These are phyloP conservation scores for Nyssa sinensis DNA, from an alignment of 148 eudicot genomes.

Conservation along the genomic window DNA sequence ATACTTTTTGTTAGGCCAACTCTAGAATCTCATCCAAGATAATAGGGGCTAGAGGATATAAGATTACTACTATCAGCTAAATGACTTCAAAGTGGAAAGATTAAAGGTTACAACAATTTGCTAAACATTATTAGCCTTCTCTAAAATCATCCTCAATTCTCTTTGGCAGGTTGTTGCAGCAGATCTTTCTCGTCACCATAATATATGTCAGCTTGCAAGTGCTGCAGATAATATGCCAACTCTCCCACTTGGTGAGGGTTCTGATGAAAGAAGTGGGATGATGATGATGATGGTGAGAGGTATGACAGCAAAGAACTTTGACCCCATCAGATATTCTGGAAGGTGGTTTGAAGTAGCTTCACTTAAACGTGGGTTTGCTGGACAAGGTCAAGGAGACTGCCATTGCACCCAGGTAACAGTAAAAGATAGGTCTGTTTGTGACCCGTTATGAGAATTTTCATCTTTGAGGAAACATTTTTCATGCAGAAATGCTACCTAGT, in stretches of 20 bases:
- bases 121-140: background rate
- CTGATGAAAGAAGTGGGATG: conserved; percentile 43
- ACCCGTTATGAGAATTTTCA: background rate
- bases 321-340: conserved; percentile 88
- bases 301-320: conserved; percentile 78
- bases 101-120: background rate
- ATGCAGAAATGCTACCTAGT: background rate
- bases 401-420: conserved; percentile 90
- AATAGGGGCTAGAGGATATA: background rate
- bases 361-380: conserved; percentile 92
- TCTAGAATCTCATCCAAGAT: background rate
- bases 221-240: conserved; percentile 32
- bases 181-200: conserved; percentile 35
- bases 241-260: conserved; percentile 57
- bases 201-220: conserved; percentile 58
- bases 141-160: background rate
- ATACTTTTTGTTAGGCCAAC: background rate
- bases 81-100: background rate
- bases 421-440: background rate
- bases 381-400: conserved; percentile 96
- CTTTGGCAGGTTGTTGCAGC: conserved; percentile 56
- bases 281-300: conserved; percentile 81
- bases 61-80: background rate
- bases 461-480: background rate
- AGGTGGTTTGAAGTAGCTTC: conserved; percentile 99